Conservation (phyloP, 2,329 filamentous ascomycete genomes). For the Fusarium irregulare region DNA sequence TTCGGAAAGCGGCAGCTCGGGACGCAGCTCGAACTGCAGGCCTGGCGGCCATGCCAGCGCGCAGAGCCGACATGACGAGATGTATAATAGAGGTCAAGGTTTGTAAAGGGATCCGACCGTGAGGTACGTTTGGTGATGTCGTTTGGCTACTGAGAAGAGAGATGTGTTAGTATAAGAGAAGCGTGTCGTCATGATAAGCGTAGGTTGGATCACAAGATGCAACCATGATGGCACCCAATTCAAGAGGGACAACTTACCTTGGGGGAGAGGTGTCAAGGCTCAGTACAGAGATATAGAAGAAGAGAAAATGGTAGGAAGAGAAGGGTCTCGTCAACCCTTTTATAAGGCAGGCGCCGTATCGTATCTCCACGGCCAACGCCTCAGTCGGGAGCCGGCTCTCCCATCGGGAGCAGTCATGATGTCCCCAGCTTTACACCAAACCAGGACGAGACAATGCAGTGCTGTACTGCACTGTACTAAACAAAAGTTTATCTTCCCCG, state of each 20-base stretch:
- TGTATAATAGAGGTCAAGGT: neutral
- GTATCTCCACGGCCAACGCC: slow-evolving; percentile 6
- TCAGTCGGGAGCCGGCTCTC: slow-evolving; percentile 24
- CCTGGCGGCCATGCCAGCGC: slow-evolving; percentile 45
- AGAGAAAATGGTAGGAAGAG: neutral
- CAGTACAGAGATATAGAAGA: slow-evolving; percentile 3
- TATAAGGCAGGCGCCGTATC: slow-evolving; percentile 22
- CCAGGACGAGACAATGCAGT: neutral
- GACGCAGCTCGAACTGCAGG: slow-evolving; percentile 32
- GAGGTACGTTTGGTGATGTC: neutral
- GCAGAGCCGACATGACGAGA: slow-evolving; percentile 47
- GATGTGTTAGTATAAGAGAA: slow-evolving; percentile 1
- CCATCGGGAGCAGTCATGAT: slow-evolving; percentile 27
- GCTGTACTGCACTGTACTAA: neutral
- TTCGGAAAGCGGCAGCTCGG: slow-evolving; percentile 33
- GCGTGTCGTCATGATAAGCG: slow-evolving; percentile 30
- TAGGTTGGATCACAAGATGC: slow-evolving; percentile 7
- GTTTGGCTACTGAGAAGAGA: neutral
- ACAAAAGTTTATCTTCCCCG: slow-evolving; percentile 34
- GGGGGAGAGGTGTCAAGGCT: neutral
- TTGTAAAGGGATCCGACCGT: neutral
- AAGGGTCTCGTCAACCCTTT: slow-evolving; percentile 20
- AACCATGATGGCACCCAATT: slow-evolving; percentile 7
- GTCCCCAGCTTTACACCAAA: slow-evolving; percentile 19
- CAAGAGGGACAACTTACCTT: slow-evolving; percentile 23